Evolutionary conservation across 306 rosid species (phyloP).

Genomic region (Dalbergia oliveri): DNA sequence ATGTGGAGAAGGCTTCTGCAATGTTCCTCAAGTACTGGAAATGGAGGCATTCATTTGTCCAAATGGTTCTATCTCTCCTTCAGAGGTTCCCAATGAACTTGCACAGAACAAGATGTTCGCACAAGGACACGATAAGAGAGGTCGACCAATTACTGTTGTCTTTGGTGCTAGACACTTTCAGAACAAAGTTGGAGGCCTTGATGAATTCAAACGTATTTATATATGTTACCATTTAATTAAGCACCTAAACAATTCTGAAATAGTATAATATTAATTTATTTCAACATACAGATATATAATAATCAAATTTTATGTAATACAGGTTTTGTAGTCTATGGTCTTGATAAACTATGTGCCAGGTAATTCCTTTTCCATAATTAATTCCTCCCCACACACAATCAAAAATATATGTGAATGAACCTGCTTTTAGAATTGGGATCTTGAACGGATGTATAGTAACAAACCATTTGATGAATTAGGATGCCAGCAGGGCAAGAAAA

Average conservation of each 20-base stretch:
- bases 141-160: slow-evolving; percentile 60
- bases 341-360: slow-evolving; percentile 71
- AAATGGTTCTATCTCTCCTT: slow-evolving; percentile 52
- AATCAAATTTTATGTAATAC: slow-evolving; percentile 23
- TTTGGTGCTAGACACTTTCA: slow-evolving; percentile 64
- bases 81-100: slow-evolving; percentile 58
- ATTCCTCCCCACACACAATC: too few relatives aligned
- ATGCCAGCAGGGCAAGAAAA: slow-evolving; percentile 67
- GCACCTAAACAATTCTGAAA: neutral
- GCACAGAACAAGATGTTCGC: slow-evolving; percentile 58
- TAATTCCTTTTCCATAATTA: neutral
- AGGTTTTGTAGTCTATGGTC: slow-evolving; percentile 63
- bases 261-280: neutral
- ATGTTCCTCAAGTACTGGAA: slow-evolving; percentile 65
- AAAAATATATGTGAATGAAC: neutral
- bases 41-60: slow-evolving; percentile 69
- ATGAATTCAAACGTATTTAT: slow-evolving; percentile 65
- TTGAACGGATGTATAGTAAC: neutral
- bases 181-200: slow-evolving; percentile 44
- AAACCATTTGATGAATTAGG: slow-evolving; percentile 47
- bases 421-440: neutral
- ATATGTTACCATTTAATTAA: neutral
- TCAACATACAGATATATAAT: neutral
- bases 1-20: slow-evolving; percentile 57
- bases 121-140: slow-evolving; percentile 65